Percentiles rank a stretch among this genome's conserved stretches.
These are phyloP conservation scores for Mallotus nudiflorus DNA, from an alignment of 345 rosid genomes.

Conservation along the genomic window DNA sequence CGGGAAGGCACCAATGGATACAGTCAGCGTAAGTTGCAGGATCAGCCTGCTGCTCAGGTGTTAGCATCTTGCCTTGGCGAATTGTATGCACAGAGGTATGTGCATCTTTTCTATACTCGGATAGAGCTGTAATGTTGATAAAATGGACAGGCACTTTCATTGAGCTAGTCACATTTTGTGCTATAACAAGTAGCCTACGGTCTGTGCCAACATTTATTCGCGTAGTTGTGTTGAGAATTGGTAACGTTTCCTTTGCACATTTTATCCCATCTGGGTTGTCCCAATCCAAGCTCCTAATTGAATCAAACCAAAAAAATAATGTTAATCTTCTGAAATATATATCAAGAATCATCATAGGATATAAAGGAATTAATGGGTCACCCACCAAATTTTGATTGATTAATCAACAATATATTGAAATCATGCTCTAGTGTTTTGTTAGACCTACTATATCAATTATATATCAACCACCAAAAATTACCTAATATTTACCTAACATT, in stretches of 20 bases:
- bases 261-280: constrained; percentile 47
- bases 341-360: not conserved
- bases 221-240: constrained; percentile 56
- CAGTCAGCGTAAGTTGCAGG: constrained; percentile 88
- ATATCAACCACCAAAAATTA: constrained; percentile 17
- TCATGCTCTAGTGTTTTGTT: not conserved
- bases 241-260: constrained; percentile 74
- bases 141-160: constrained; percentile 62
- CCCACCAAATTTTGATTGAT: not conserved
- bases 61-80: constrained; percentile 77
- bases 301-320: not conserved
- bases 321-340: not conserved
- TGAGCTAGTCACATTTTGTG: constrained; percentile 48
- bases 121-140: constrained; percentile 67
- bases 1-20: constrained; percentile 98
- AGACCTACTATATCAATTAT: not conserved
- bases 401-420: not conserved
- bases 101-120: constrained; percentile 86
- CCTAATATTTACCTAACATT: constrained; percentile 15
- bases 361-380: not conserved
- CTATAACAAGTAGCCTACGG: constrained; percentile 49
- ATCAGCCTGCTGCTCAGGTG: constrained; percentile 73
- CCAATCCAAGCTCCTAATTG: constrained; percentile 67
- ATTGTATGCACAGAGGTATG: constrained; percentile 82
- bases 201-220: constrained; percentile 73